phyloP scores from a whole-genome alignment of 192 early-diverging fungal genomes.

The Rhizoclosmatium sp. region DNA sequence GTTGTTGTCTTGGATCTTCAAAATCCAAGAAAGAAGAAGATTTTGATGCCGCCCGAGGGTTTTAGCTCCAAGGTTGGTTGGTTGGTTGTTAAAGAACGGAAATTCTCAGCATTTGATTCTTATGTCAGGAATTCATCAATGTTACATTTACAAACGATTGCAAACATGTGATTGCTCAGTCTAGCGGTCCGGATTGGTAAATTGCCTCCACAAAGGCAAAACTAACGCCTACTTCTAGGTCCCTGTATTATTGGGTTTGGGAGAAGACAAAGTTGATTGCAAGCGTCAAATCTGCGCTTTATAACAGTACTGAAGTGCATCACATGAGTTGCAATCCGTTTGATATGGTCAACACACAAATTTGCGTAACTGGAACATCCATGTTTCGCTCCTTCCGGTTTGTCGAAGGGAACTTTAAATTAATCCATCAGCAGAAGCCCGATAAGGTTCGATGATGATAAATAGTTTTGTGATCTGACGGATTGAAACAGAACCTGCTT shows the following conservation, averaged over 20 bases:
- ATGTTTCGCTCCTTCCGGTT: conserved; percentile 56
- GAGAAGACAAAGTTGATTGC: conserved; percentile 58
- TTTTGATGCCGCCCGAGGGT: conserved; percentile 42
- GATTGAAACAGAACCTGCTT: conserved; percentile 49
- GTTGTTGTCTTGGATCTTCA: conserved; percentile 32
- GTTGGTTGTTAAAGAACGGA: neutral
- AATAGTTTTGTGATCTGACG: conserved; percentile 1
- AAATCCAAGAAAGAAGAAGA: conserved; percentile 45
- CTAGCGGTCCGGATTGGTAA: conserved; percentile 46
- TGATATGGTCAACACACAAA: conserved; percentile 50
- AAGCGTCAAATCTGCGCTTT: conserved; percentile 47
- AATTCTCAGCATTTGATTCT: conserved; percentile 2
- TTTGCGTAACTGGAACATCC: conserved; percentile 56
- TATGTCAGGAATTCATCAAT: conserved; percentile 54
- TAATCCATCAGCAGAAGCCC: conserved; percentile 52
- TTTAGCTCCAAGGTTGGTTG: conserved; percentile 22
- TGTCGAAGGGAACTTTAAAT: conserved; percentile 56
- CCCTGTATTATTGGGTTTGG: conserved; percentile 59
- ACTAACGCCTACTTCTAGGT: conserved; percentile 34
- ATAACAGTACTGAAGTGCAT: conserved; percentile 48
- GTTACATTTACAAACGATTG: conserved; percentile 56
- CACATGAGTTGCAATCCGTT: conserved; percentile 60
- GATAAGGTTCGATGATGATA: conserved; percentile 50
- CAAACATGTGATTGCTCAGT: conserved; percentile 55
- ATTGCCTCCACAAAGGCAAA: neutral